Evolutionary conservation across 345 rosid genomes (phyloP), one percentile per base, ranked within the genome.

Genomic region (Eucalyptus tenuipes): DNA sequence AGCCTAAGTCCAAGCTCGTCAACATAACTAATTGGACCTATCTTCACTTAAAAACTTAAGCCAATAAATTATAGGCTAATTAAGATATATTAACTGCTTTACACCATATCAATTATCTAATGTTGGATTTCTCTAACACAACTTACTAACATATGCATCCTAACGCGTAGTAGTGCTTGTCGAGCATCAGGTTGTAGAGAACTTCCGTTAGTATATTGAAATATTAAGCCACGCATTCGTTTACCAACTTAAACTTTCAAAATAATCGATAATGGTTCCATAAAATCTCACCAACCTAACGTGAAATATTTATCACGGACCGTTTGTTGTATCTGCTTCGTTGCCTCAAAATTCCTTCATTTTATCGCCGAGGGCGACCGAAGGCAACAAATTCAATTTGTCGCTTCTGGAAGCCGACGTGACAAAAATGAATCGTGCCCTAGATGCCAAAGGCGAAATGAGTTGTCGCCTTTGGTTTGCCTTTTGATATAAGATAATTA

Each of bases 231-330:
- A 4, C 20, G 3, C 18, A 4, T 0, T 66, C 11, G 1, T n/a
- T 7, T 66, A n/a, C 33, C 10, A 31, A 8, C 8, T 66, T 66
- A n/a, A 15, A 7, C 0, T 66, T n/a, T 66, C 0, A 31, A 3
- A 66, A 66, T 3, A 8, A 7, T 14, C 8, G 0, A 15, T 7
- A 4, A 17, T 3, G 5, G 8, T 64, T 5, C 0, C 18, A 64
- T 5, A n/a, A 64, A 14, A 14, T n/a, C 37, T n/a, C 31, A 24
- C 4, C 0, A 5, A n/a, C 37, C 8, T 64, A 3, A 66, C 1
- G 8, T 6, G 5, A 8, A 66, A 31, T 31, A 31, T 16, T 68
- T 68, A 33, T 68, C 11, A 31, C 2, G 0, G 0, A 31, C 42
- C 7, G 7, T 68, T 68, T 68, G 80, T 68, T 31, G 79, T 2